phyloP scores from a whole-genome alignment of 306 rosid species.

The Prunus salicina region DNA sequence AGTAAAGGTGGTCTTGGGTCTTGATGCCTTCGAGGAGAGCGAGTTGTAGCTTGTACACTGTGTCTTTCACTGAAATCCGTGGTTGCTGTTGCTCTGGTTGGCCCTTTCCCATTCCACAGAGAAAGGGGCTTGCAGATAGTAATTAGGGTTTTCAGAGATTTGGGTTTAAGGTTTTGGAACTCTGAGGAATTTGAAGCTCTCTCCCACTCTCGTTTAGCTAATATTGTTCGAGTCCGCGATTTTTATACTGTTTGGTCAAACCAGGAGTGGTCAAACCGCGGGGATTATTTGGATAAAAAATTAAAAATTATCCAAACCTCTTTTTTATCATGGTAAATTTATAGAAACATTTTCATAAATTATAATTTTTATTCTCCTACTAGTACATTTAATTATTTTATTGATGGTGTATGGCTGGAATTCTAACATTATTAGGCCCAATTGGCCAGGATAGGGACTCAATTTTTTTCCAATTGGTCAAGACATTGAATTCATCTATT shows the following conservation, averaged over 20 bases:
- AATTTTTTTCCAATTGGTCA: no score
- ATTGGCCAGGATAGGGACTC: no score
- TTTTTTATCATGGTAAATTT: no score
- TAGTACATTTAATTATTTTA: no score
- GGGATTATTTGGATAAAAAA: background rate
- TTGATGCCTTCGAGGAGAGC: slow-evolving; percentile 65
- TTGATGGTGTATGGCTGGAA: no score
- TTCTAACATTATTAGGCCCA: no score
- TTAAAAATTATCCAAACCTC: no score
- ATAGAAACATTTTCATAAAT: no score
- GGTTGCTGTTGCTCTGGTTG: slow-evolving; percentile 14
- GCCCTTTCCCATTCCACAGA: slow-evolving; percentile 32
- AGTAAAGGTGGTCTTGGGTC: slow-evolving; percentile 63
- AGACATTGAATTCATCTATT: no score
- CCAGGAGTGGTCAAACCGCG: background rate
- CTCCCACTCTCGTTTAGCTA: background rate
- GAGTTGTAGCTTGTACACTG: slow-evolving; percentile 61
- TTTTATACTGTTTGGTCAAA: background rate
- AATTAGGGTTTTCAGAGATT: background rate
- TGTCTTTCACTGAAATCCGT: slow-evolving; percentile 44
- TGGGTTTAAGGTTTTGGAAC: background rate
- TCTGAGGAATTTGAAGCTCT: background rate
- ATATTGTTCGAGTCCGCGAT: background rate
- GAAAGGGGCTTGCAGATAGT: background rate
- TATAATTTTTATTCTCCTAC: no score